Base-by-base conservation (phyloP, 1,284 basidiomycete genomes). In the Pholiota adiposa region DNA sequence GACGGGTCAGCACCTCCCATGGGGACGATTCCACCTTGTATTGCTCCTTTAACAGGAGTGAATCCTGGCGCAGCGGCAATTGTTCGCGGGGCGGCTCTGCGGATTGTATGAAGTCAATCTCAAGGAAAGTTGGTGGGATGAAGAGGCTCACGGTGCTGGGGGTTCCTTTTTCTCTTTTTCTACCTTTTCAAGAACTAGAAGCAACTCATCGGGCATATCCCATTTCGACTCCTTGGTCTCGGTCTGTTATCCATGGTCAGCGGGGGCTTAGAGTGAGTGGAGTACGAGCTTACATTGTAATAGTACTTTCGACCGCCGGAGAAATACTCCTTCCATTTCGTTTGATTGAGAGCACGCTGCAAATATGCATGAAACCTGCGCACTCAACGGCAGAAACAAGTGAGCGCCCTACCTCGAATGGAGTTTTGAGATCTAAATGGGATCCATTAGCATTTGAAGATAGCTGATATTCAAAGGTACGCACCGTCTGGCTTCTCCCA, bases 291-390 rank as follows among this genome's bases (percentile, higher is more conserved):
- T 60, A 93, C 90, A 70, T 97, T 92, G 67, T 96, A 95, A 76
- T 95, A 97, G 76, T 97, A 97, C 65, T 96, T 95, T 63, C 94
- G 79, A 25, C 93, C 94, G 55, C 93, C 86, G 4, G 92, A 92
- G 65, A 92, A 90, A 71, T 96, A 97, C 74, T 96, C 93, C 69
- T 96, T 96, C 95, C 95, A 97, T 73, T 86, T 84, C 16, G 94
- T 96, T 74, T 93, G 83, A 41, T 84, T 87, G 59, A 96, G 77
- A n/a, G 94, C 94, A 69, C 87, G 86, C 92, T 95, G 31, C 21
- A 48, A 36, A 21, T 49, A 38, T 48, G 44, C 29, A 53, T 36
- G 9, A 31, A 25, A 40, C 25, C 44, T n/a, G 38, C 54, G 46
- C 27, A 12, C 14, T 36, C 7, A 34, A 23, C 38, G 23, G 14